These are phyloP conservation scores for Zizania palustris DNA, from an alignment of 202 grass and related monocot genomes.

Conservation along the genomic window DNA sequence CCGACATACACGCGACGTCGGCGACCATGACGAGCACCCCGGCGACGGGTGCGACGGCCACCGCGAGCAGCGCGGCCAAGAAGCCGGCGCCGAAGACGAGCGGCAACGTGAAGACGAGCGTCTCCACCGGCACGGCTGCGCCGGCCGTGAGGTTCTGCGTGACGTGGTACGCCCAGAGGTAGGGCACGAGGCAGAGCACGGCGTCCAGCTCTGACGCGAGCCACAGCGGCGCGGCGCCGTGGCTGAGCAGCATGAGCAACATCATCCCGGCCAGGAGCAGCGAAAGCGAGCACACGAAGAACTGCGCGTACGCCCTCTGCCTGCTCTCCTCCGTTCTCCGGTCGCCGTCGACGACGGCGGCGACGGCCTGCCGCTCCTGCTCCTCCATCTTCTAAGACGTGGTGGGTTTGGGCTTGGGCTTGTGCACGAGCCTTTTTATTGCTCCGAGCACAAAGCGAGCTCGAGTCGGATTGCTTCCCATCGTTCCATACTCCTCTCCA, in stretches of 20 bases:
- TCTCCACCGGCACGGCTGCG: not conserved
- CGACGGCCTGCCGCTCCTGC: not conserved
- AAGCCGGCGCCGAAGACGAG: constrained; percentile 23
- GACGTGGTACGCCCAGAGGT: constrained; percentile 12
- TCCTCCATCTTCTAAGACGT: not conserved
- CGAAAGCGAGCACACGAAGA: not conserved
- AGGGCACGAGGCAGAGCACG: constrained; percentile 21
- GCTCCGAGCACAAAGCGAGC: not conserved
- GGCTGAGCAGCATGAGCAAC: constrained; percentile 2
- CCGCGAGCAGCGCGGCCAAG: constrained; percentile 9
- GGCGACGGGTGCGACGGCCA: not conserved
- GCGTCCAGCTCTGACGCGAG: not conserved
- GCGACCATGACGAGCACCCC: constrained; percentile 18
- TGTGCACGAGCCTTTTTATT: not conserved
- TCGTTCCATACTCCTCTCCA: not conserved
- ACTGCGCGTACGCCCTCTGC: not conserved
- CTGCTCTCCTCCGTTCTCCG: not conserved
- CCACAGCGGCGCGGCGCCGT: not conserved
- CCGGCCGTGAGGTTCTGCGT: not conserved
- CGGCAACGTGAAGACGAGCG: constrained; percentile 13
- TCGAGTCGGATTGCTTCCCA: not conserved
- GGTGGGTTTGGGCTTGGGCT: not conserved
- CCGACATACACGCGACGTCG: not conserved
- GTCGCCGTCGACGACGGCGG: not conserved
- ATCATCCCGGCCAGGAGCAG: constrained; percentile 1